Base-by-base conservation (phyloP, 768 basidiomycete genomes). In the Scleroderma citrinum region DNA sequence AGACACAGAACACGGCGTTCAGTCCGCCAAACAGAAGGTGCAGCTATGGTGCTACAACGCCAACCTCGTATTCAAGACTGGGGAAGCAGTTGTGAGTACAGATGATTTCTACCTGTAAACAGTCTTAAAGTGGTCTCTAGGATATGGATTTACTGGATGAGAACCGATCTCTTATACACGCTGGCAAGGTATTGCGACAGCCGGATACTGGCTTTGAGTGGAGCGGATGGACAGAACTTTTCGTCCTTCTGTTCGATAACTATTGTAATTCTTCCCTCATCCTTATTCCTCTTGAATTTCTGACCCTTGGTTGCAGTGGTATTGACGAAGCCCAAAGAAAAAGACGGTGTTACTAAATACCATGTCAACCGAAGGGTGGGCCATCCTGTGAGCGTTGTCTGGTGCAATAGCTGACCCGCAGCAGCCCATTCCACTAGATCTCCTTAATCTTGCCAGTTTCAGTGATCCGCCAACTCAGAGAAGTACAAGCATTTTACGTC, bases 201-300 rank as follows among this genome's bases (percentile, higher is more conserved):
- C 88, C 92, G 13, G 93, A 96, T 51, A 83, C 84, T 26, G 90
- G 88, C 12, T 81, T 92, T 54, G 85, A 87, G 63, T 88, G 85
- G 83, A 90, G 79, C 53, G 88, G 85, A 36, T 95, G 92, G 90
- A 83, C 81, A 38, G 93, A 97, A 65, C 76, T 95, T 7, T 87
- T 85, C 53, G 86, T 95, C 7, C 74, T 97, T 46, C 71, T 99
- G 3, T 96, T 99, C 58, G 96, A 99, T 66, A 92, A 98, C 59
- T 99, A 97, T 58, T 67, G 92, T 92, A 51, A 13, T 23, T 29
- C 13, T 14, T n/a, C 29, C 17, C 32, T 10, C 29, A 23, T 21
- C 23, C 26, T n/a, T n/a, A 0, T 20, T 7, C 14, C 0, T 14
- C 19, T 14, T 30, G 20, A 41, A n/a, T 20, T 38, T 17, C 38